A percentile compares a stretch with the other conserved stretches of the same genome.
These are phyloP conservation scores for Circinella umbellata DNA, from an alignment of 371 early-diverging fungal genomes.

Conservation along the genomic window DNA sequence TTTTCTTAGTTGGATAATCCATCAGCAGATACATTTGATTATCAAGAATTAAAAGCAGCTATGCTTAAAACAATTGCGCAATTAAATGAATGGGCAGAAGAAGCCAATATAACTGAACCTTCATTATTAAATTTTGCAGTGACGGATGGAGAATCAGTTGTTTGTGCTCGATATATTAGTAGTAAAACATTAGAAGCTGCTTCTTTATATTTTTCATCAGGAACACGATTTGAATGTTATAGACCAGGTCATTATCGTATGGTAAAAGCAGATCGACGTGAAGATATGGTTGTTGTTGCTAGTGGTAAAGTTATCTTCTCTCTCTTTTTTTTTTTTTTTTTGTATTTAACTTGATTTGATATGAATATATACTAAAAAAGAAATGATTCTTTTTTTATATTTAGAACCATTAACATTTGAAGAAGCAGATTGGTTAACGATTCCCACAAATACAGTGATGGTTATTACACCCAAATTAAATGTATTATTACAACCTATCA, in stretches of 20 bases:
- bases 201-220: constrained; percentile 83
- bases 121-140: constrained; percentile 90
- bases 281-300: constrained; percentile 84
- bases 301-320: constrained; percentile 56
- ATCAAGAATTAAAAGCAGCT: constrained; percentile 68
- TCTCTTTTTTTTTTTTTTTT: background rate
- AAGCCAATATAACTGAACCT: constrained; percentile 59
- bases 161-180: constrained; percentile 83
- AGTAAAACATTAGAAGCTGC: constrained; percentile 73
- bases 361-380: background rate
- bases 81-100: constrained; percentile 73
- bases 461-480: constrained; percentile 81
- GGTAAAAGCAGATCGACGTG: constrained; percentile 82
- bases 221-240: constrained; percentile 64
- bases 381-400: background rate
- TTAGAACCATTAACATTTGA: constrained; percentile 85
- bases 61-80: constrained; percentile 78
- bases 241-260: constrained; percentile 75
- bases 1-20: constrained; percentile 62
- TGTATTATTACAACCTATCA: constrained; percentile 77
- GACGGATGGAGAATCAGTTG: constrained; percentile 80
- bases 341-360: too few species aligned
- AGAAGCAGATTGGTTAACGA: constrained; percentile 81
- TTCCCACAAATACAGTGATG: constrained; percentile 80
- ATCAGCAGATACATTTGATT: constrained; percentile 50